Percentiles rank a stretch among this genome's conserved stretches.
These are phyloP conservation scores for Claviceps capensis DNA, from an alignment of 2,329 filamentous ascomycete genomes.

Conservation along the genomic window DNA sequence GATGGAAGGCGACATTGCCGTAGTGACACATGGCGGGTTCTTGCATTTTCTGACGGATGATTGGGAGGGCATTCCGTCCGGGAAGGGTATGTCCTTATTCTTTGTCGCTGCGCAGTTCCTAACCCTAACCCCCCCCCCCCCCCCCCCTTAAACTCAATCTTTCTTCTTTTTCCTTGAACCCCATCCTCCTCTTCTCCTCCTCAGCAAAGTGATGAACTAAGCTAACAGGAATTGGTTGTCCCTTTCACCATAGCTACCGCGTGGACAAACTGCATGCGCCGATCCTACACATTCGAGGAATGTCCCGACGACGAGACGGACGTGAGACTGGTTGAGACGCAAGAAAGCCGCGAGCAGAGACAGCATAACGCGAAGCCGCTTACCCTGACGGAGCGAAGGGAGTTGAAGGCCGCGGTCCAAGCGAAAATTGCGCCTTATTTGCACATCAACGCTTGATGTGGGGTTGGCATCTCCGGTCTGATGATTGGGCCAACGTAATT, in stretches of 20 bases:
- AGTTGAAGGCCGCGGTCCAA: conserved; percentile 27
- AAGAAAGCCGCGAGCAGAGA: conserved; percentile 32
- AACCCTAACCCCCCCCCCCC: too few species aligned
- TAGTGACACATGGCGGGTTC: conserved; percentile 74
- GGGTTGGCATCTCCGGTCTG: too few species aligned
- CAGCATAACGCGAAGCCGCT: conserved; percentile 25
- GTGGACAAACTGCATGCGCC: conserved; percentile 62
- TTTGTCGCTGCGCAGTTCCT: not conserved
- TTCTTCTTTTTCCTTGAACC: not conserved
- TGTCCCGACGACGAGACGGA: conserved; percentile 32
- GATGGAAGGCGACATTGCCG: conserved; percentile 49
- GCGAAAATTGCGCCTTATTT: conserved; percentile 22
- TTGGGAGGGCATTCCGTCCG: conserved; percentile 46
- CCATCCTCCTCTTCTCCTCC: not conserved
- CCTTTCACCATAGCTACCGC: conserved; percentile 41
- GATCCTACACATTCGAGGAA: conserved; percentile 51
- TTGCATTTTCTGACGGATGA: conserved; percentile 78
- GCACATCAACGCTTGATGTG: conserved; percentile 15
- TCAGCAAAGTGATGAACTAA: too few species aligned
- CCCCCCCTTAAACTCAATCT: not conserved
- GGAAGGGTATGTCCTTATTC: conserved; percentile 22
- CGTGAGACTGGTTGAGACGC: conserved; percentile 34
- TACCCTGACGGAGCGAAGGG: conserved; percentile 31
- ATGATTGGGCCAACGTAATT: too few species aligned
- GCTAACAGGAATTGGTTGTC: too few species aligned